phyloP scores from a whole-genome alignment of 2,329 filamentous ascomycete species.

The Metarhizium guizhouense region DNA sequence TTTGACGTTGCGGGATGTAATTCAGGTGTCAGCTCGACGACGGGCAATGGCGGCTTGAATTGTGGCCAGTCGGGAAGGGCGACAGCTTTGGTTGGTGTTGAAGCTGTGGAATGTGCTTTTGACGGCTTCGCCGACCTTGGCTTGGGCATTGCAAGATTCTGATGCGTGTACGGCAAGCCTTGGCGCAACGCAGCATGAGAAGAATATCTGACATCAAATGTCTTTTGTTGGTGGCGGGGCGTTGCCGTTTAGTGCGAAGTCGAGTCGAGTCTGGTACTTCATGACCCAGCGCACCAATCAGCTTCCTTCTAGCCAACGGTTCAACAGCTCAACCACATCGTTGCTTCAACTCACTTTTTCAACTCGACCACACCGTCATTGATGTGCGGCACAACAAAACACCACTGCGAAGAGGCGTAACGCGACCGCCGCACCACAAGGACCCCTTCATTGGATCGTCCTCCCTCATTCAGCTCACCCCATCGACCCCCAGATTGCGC shows the following conservation, averaged over 20 bases:
- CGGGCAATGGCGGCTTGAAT: conserved; percentile 59
- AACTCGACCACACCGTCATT: background rate
- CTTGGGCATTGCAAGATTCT: conserved; percentile 21
- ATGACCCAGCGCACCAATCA: background rate
- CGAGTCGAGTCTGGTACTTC: background rate
- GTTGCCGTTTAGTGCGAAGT: background rate
- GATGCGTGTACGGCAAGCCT: background rate
- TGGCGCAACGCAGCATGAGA: background rate
- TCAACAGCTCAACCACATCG: background rate
- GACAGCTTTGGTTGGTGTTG: conserved; percentile 6
- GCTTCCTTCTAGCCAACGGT: background rate
- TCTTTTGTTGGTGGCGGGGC: background rate
- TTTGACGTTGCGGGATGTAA: conserved; percentile 44
- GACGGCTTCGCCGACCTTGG: conserved; percentile 19
- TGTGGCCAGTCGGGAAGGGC: conserved; percentile 54
- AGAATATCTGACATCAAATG: background rate
- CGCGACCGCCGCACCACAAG: background rate
- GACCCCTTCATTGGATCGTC: conserved; percentile 1
- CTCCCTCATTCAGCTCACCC: background rate
- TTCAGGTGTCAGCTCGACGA: conserved; percentile 53
- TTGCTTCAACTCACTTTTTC: background rate
- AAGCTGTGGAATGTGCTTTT: conserved; percentile 9
- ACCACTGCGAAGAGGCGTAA: background rate
- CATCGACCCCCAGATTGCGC: background rate
- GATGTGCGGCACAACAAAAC: background rate